Evolutionary conservation across 1,284 basidiomycete species (phyloP), one percentile per base, ranked within the genome.

Genomic region (Apiotrichum gracile): DNA sequence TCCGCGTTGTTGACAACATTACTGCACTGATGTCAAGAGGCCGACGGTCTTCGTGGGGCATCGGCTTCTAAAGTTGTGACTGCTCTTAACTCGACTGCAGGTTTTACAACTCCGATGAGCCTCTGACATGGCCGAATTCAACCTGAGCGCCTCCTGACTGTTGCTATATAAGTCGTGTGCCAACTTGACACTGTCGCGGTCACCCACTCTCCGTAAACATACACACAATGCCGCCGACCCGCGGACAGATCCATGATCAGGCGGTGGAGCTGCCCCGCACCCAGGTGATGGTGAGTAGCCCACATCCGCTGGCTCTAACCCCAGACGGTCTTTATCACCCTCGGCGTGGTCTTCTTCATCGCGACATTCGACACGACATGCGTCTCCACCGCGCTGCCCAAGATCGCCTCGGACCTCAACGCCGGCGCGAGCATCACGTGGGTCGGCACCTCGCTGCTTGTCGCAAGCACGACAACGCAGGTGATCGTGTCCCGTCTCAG

Each of bases 401-500:
- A 49, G 6, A 65, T 69, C 9, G 66, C 59, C 1, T 42, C 42
- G 6, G 66, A 68, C 24, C 56, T 69, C 1, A 51, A 63, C 39
- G 63, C 66, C 1, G 50, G 61, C 5, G 37, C 40, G 3, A 61
- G 56, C 16, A 62, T 69, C 38, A 63, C 61, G n/a, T 67, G 67
- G 67, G 65, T 64, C 19, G 67, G 65, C 3, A 66, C 67, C 21
- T 52, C 61, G 2, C 61, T 67, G 47, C 54, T 68, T n/a, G 62
- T 69, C 17, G 65, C 67, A 14, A 61, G 60, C 35, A 68, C 68
- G 2, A 59, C 60, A n/a, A 63, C 66, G 40, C 63, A 64, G 47
- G 58, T 68, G 40, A 54, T 64, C 51, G 55, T 56, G 5, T 63
- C 63, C 3, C 49, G 67, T 3, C 51, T 69, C n/a, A 60, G 56